Evolutionary conservation across 148 eudicot genomes (phyloP), one percentile per base, ranked within the genome.

Genomic region (Rhododendron kiyosumense): DNA sequence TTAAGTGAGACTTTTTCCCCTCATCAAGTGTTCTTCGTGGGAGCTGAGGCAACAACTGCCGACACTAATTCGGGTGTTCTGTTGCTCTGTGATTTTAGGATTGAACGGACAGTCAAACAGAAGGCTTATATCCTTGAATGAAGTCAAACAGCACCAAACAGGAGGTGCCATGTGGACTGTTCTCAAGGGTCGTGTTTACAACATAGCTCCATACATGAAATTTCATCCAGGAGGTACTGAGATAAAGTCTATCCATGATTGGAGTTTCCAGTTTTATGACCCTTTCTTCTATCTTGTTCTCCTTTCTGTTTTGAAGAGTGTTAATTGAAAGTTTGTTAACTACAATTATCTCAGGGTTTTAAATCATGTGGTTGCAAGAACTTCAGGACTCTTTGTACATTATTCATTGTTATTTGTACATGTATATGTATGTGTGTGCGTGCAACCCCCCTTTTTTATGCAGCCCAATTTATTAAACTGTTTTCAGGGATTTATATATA

Each of bases 181-280:
- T 86, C 90, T 97, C 28, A 95, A 97, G 89, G 99, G 99, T 9
- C 98, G 92, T 77, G 99, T 97, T 26, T 97, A 97, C 91, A 97
- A 97, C 84, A 91, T 97, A 85, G 83, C 92, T 65, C 98, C 99
- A 30, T 97, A 95, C 87, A 95, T 97, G 99, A 97, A 95, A 86
- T 97, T 95, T 87, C 99, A 97, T 79, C 99, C 98, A n/a, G 99
- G 99, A 93, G 99, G 99, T 97, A 95, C 79, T 79, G 7, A 84
- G 61, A 18, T 43, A 36, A 24, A 34, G 6, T 41, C 12, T 1
- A 1, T 63, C 4, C 18, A 10, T n/a, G 7, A 38, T 82, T 24
- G 84, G 74, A n/a, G 36, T 59, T 63, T 63, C 30, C 14, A 20
- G 71, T 63, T 3, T 36, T 22, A 45, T 22, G 20, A 24, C n/a